Conservation (phyloP, 257 asterid genomes). For the Fraxinus anomala region DNA sequence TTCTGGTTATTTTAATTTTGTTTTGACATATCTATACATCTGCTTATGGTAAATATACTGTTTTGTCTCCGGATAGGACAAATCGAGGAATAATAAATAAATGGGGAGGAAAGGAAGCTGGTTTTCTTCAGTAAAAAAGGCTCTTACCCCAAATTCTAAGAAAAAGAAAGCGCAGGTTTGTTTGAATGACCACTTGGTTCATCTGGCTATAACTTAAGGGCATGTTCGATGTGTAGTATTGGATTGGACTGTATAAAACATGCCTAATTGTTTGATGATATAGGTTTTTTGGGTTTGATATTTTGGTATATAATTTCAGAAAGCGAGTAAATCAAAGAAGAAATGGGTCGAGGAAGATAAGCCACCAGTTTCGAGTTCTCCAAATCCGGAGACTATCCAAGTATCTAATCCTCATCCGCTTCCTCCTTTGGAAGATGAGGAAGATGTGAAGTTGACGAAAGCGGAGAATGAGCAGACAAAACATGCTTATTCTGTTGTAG, state of each 20-base stretch:
- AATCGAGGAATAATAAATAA: constrained; percentile 50
- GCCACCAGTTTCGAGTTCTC: constrained; percentile 40
- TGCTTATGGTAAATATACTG: constrained; percentile 8
- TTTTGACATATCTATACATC: constrained; percentile 5
- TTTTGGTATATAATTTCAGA: constrained; percentile 43
- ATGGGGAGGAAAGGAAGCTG: constrained; percentile 93
- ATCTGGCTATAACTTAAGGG: background rate
- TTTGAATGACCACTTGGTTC: background rate
- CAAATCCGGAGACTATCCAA: constrained; percentile 41
- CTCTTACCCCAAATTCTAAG: constrained; percentile 72
- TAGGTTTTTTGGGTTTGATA: constrained; percentile 8
- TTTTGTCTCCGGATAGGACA: constrained; percentile 31
- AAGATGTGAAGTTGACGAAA: constrained; percentile 56
- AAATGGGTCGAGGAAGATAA: constrained; percentile 54
- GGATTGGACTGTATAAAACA: background rate
- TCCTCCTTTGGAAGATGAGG: constrained; percentile 63
- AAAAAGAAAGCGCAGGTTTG: constrained; percentile 55
- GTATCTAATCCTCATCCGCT: constrained; percentile 47
- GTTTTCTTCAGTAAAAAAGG: constrained; percentile 89
- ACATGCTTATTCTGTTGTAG: constrained; percentile 69
- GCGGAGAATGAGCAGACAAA: constrained; percentile 61
- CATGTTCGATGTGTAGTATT: background rate
- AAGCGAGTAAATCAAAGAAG: constrained; percentile 44
- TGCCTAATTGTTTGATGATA: background rate
- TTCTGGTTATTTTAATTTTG: constrained; percentile 4